Evolutionary conservation across 2,329 filamentous ascomycete genomes (phyloP), one percentile per base, ranked within the genome.

Genomic region (Curvularia sp.): DNA sequence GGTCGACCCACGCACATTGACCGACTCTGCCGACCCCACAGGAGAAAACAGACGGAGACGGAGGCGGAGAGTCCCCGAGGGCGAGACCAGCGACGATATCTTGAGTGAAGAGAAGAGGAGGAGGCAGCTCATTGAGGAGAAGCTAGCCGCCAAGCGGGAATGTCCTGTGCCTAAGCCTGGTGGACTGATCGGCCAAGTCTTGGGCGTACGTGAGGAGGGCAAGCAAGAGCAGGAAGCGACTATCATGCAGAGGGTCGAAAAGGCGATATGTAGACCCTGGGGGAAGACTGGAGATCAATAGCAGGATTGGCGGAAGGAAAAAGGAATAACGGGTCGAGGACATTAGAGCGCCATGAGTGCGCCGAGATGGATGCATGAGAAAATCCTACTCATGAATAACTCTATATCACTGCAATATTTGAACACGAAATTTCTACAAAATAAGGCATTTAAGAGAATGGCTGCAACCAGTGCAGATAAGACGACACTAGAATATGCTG

Each of bases 91-190:
- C 52, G 62, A 70, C 47, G 61, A 67, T 33, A 58, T 60, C 2
- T 57, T 71, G 64, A 63, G 61, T 30, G 69, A 72, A 49, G 64
- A 72, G 41, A 41, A 58, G 39, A 51, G 49, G 35, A 65, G 53
- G 55, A 48, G 54, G 47, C 56, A 46, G 48, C 55, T 62, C 28
- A 35, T 63, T 1, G 69, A 71, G 20, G 65, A 72, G 18, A 64
- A 63, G 57, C 44, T 70, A 63, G 60, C 63, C 57, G 62, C 63
- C 44, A 79, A 83, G 72, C 85, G 92, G 70, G 92, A 96, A 75
- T 99, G 95, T 74, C 95, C 95, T 0, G 88, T 99, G 12, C 95
- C 95, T 5, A 97, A 97, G 78, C 94, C 95, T 0, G 84, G 87
- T 31, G 93, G 93, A 2, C 79, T 93, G 33, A 79, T 96, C 46